Evolutionary conservation across 2,329 filamentous ascomycete species (phyloP), one percentile per base, ranked within the genome.

Genomic region (Venturia asperata): DNA sequence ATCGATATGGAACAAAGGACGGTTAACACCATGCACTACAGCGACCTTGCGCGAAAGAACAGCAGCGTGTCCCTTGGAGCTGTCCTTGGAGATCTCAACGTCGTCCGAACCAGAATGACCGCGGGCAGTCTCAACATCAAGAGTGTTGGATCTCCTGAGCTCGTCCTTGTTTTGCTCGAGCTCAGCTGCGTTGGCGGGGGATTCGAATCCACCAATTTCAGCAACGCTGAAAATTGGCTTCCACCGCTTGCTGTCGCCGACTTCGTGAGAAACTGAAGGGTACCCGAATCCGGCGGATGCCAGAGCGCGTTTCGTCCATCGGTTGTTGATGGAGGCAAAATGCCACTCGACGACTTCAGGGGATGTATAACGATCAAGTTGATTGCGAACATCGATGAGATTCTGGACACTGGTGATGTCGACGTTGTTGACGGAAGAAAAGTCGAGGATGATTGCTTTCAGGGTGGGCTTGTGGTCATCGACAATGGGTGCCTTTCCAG

Each of bases 221-320:
- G 93, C 91, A 27, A 97, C 91, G 72, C 86, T 92, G 81, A 96
- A 97, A 69, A 97, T 92, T n/a, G 92, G 90, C 74, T 91, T 92
- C 93, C 92, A 97, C 66, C 90, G 84, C 68, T 85, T 81, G 70
- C 84, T 83, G 7, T 80, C 75, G 1, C 78, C 81, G 66, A 79
- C 81, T 17, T 72, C 74, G 65, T 76, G 78, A 7, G 79, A 80
- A 15, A 78, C 71, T 0, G 86, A 85, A 2, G 91, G 92, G 73
- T 89, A 92, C 1, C 93, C 93, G 72, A 97, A 97, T 15, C 93
- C 93, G 30, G 89, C 93, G 1, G 90, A 86, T 4, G 88, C 88
- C 55, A 97, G 86, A 5, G 91, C 92, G 41, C 92, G 89, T 79
- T 96, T 96, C 30, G 92, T 93, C 93, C 93, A 97, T 66, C 90